Conservation (phyloP, 2,329 filamentous ascomycete species). For the Parastagonospora avenae region DNA sequence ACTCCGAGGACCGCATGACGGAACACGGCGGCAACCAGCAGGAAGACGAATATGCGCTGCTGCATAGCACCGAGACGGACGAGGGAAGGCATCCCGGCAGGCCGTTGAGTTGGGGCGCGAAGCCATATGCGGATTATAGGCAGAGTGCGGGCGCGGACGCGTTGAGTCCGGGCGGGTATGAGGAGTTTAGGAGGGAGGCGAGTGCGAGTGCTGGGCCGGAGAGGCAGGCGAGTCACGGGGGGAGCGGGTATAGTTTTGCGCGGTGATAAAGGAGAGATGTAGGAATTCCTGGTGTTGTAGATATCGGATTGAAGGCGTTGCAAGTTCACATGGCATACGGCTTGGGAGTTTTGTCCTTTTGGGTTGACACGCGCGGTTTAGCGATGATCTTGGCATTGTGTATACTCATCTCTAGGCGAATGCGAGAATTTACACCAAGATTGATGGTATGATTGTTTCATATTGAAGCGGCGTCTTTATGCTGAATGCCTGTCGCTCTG, state of each 20-base stretch:
- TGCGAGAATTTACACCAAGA: no score
- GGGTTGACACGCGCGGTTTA: no score
- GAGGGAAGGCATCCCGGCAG: conserved; percentile 48
- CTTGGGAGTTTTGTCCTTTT: no score
- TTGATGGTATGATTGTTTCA: no score
- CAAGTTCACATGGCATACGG: no score
- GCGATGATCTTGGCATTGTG: no score
- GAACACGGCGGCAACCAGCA: conserved; percentile 52
- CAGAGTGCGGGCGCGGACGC: conserved; percentile 28
- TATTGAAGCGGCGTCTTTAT: no score
- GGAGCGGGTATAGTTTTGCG: conserved; percentile 28
- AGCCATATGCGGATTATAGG: conserved; percentile 50
- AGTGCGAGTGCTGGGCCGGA: conserved; percentile 5
- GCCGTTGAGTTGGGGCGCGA: conserved; percentile 47
- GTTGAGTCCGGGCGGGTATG: conserved; percentile 43
- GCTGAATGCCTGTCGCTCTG: no score
- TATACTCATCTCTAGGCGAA: no score
- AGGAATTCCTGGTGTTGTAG: no score
- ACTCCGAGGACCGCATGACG: conserved; percentile 47
- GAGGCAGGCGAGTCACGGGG: conserved; percentile 19
- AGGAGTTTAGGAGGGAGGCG: conserved; percentile 39
- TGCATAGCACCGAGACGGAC: conserved; percentile 51
- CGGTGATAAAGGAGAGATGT: no score
- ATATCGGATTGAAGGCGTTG: no score
- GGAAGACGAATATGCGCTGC: conserved; percentile 58